Conservation (phyloP, 495 filamentous ascomycete species). For the Hyphodiscus hymeniophilus region DNA sequence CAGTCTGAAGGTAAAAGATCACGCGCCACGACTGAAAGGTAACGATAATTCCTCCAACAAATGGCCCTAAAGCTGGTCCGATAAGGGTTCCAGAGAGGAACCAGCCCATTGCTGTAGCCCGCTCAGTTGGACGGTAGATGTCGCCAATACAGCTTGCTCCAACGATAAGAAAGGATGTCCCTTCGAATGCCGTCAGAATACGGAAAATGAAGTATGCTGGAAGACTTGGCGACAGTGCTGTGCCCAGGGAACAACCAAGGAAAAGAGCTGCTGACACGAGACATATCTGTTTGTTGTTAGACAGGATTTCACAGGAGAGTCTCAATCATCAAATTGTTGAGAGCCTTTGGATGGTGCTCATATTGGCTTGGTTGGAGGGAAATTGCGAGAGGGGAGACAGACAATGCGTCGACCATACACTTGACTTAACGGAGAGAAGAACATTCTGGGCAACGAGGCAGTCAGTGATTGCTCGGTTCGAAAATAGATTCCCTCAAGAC, state of each 20-base stretch:
- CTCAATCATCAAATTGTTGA: too few relatives aligned
- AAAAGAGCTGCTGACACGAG: constrained; percentile 49
- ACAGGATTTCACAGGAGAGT: too few relatives aligned
- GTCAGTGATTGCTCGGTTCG: too few relatives aligned
- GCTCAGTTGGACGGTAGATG: constrained; percentile 54
- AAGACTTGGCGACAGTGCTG: constrained; percentile 58
- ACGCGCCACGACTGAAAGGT: constrained; percentile 60
- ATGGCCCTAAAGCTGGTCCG: constrained; percentile 63
- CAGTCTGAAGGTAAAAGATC: constrained; percentile 68
- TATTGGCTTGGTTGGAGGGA: not conserved
- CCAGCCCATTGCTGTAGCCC: constrained; percentile 62
- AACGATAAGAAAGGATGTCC: constrained; percentile 59
- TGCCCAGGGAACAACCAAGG: constrained; percentile 55
- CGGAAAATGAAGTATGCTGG: constrained; percentile 62
- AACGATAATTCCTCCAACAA: constrained; percentile 60
- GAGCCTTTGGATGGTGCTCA: too few relatives aligned
- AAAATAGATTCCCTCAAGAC: too few relatives aligned
- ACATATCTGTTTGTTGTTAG: constrained; percentile 37
- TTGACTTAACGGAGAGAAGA: constrained; percentile 40
- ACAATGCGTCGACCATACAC: constrained; percentile 58
- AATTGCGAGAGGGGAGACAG: not conserved
- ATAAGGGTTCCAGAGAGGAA: constrained; percentile 62
- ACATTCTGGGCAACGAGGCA: too few relatives aligned
- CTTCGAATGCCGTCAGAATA: constrained; percentile 60
- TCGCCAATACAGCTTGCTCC: constrained; percentile 59